Conservation (phyloP, 495 filamentous ascomycete species). For the Xylaria intraflava region DNA sequence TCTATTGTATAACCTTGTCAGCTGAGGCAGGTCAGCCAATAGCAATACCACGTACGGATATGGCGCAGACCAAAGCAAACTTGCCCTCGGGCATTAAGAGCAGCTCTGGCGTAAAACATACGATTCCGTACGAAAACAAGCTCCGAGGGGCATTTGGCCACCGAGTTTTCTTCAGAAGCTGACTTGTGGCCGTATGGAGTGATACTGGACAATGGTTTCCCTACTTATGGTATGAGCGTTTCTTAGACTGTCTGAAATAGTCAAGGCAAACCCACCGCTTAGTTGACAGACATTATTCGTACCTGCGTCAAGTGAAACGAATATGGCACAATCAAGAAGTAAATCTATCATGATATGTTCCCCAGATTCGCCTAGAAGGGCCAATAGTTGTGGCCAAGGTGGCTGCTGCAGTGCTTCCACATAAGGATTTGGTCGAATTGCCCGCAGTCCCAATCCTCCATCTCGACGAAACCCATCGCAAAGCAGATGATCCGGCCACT, state of each 20-base stretch:
- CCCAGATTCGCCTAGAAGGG: slow-evolving; percentile 66
- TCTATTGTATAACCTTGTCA: slow-evolving; percentile 45
- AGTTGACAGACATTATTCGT: slow-evolving; percentile 66
- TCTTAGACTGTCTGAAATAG: not conserved
- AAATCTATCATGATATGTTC: slow-evolving; percentile 78
- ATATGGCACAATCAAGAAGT: slow-evolving; percentile 72
- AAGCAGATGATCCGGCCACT: slow-evolving; percentile 64
- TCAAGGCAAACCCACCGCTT: slow-evolving; percentile 54
- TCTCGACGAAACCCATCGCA: slow-evolving; percentile 63
- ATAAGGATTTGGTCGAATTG: slow-evolving; percentile 59
- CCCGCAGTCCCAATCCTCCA: slow-evolving; percentile 41
- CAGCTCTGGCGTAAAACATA: slow-evolving; percentile 76
- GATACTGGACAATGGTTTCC: slow-evolving; percentile 32
- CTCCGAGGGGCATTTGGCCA: slow-evolving; percentile 41
- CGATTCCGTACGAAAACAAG: slow-evolving; percentile 76
- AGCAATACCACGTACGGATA: slow-evolving; percentile 57
- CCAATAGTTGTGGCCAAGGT: slow-evolving; percentile 67
- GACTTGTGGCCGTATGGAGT: slow-evolving; percentile 17
- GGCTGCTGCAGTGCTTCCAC: slow-evolving; percentile 59
- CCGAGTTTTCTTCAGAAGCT: slow-evolving; percentile 9
- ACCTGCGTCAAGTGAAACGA: slow-evolving; percentile 53
- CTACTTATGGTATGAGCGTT: slow-evolving; percentile 5
- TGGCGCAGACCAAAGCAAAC: slow-evolving; percentile 69
- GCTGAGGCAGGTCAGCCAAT: not conserved
- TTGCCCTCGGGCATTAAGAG: slow-evolving; percentile 57